Base-by-base conservation (phyloP, 192 early-diverging fungal genomes). In the Entomortierella lignicola region DNA sequence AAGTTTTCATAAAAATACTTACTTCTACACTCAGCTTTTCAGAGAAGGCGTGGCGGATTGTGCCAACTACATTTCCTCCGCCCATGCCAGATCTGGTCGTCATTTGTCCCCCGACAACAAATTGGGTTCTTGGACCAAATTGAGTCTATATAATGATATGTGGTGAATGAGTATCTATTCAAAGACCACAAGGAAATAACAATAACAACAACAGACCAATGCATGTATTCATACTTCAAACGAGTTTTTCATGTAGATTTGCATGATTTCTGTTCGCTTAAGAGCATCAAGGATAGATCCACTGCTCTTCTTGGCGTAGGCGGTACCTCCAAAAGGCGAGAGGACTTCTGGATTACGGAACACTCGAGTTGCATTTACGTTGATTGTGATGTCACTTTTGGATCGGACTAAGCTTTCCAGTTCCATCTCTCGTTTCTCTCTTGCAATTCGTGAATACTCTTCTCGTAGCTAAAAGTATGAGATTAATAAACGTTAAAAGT, bases 1-100 rank as follows among this genome's bases (percentile, higher is more conserved):
- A n/a, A n/a, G n/a, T n/a, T n/a, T n/a, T 47, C 44, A 20, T 2
- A 34, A 4, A 37, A 37, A 42, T 26, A 12, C 82, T 68, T 83
- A 92, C 89, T 80, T 96, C 94, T 15, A 85, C 85, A 81, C 89
- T 92, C 17, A 92, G 59, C 51, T 85, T 88, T 8, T 93, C 90
- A 11, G 90, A 89, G 21, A 93, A 84, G 43, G 94, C 79, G 80
- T 96, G 94, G 2, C 91, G 89, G 32, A 97, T 62, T 15, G 93
- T 94, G 23, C 89, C 95, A 17, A 91, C 69, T 29, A 97, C 83
- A 57, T 90, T 95, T 44, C 94, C 94, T 2, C 88, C 88, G 43
- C 94, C 92, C 68, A 92, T 79, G 27, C 91, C 89, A 44, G 89
- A 89, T 52, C 89, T 73, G 27, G 92, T 67, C 13, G 90, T 77